Percentiles rank a stretch among this genome's conserved stretches.
These are phyloP conservation scores for Aureoboletus auriporus DNA, from an alignment of 768 basidiomycete species.

Conservation along the genomic window DNA sequence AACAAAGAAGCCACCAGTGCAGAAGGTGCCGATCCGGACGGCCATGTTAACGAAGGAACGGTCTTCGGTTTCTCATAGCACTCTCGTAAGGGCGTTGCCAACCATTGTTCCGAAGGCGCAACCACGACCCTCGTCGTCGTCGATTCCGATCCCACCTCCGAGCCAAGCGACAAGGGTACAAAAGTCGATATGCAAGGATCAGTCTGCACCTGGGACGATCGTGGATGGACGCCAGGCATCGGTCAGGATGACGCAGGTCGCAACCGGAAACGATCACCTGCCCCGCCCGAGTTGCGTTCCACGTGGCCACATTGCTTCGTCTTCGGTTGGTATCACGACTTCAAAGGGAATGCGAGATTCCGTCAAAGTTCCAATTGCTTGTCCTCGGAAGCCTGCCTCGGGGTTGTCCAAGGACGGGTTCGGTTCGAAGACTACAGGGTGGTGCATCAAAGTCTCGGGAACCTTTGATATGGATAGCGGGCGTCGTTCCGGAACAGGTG, in stretches of 20 bases:
- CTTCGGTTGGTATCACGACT: neutral
- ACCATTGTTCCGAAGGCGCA: too few relatives aligned
- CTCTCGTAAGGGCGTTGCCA: neutral
- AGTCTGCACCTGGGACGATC: neutral
- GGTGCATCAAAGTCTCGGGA: neutral
- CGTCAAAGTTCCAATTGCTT: neutral
- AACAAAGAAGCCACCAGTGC: neutral
- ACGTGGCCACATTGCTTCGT: neutral
- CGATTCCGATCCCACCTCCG: too few relatives aligned
- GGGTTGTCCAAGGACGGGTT: too few relatives aligned
- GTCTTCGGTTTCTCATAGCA: neutral
- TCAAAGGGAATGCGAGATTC: neutral
- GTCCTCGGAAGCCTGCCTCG: neutral
- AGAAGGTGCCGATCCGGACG: neutral
- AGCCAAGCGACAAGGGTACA: too few relatives aligned
- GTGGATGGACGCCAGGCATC: neutral
- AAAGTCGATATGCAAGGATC: too few relatives aligned
- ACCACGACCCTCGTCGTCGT: too few relatives aligned
- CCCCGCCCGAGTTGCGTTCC: constrained; percentile 4
- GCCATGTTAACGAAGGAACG: neutral
- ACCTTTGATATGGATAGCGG: too few relatives aligned
- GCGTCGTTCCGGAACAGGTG: too few relatives aligned
- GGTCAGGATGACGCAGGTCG: neutral
- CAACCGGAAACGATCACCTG: neutral
- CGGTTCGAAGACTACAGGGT: neutral